Base-by-base conservation (phyloP, 176 grass and related monocot genomes). In the Panicum miliaceum region DNA sequence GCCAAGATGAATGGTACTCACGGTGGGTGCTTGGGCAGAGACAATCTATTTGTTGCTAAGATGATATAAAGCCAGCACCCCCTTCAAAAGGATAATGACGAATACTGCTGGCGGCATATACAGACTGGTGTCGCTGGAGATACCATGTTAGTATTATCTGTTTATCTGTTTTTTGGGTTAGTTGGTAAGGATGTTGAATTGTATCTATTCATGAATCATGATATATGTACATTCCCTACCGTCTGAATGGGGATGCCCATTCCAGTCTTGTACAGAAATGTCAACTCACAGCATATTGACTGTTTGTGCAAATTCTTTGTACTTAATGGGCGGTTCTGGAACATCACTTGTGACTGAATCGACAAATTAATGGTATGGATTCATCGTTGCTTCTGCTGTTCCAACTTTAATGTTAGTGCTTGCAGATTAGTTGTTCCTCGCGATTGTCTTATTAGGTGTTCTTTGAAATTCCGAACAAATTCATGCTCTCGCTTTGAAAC, bases 11-110 rank as follows among this genome's bases (percentile, higher is more conserved):
- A 67, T 38, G 25, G 34, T 34, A 79, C 45, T 38, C 46, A 40
- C 3, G 3, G 53, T 7, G 74, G 80, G 80, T 68, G 84, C 34
- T 58, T 43, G 69, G 46, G 13, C 3, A 25, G 35, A 6, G 19
- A 25, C 42, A 47, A 16, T 47, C 57, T 53, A 32, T 61, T 47
- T 82, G 29, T 27, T 15, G 36, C 58, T 12, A 74, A 71, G 38
- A 22, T 64, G 79, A 80, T 75, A 36, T 50, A 34, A 27, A 56
- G 46, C 40, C 45, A 5, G 6, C 34, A 20, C 12, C 45, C 50
- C 50, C 73, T 47, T 83, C 43, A 64, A 54, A 83, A 80, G 51
- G 90, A 92, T 92, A 86, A 92, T 86, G 90, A 86, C 52, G 79
- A 88, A 79, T 68, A 83, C 81, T 60, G 59, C 65, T 86, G 53